phyloP scores from a whole-genome alignment of 2,329 filamentous ascomycete species.

The Cercospora beticola region DNA sequence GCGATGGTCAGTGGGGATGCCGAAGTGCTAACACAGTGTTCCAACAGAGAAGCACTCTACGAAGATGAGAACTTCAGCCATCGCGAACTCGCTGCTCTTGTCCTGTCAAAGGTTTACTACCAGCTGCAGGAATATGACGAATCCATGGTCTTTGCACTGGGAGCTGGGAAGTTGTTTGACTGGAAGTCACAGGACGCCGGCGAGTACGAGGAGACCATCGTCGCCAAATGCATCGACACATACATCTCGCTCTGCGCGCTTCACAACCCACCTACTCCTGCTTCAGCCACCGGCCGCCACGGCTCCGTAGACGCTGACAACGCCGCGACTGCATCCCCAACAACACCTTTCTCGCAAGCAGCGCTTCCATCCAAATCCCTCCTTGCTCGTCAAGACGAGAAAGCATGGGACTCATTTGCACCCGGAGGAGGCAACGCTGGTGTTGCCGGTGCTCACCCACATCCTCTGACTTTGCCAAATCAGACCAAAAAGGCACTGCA shows the following conservation, averaged over 20 bases:
- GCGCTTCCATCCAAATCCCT: conserved; percentile 91
- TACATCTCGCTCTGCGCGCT: conserved; percentile 80
- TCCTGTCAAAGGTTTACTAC: conserved; percentile 97
- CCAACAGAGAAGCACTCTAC: conserved; percentile 83
- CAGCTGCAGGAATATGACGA: conserved; percentile 98
- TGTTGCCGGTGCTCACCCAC: conserved; percentile 55
- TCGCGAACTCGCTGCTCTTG: conserved; percentile 87
- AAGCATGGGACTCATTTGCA: conserved; percentile 58
- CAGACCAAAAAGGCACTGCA: conserved; percentile 79
- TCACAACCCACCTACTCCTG: conserved; percentile 51
- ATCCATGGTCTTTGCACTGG: conserved; percentile 96
- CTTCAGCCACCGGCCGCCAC: conserved; percentile 35
- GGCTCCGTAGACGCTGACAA: conserved; percentile 57
- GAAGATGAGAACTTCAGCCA: conserved; percentile 95
- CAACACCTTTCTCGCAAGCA: conserved; percentile 92
- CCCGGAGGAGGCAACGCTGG: conserved; percentile 58
- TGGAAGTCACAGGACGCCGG: conserved; percentile 70
- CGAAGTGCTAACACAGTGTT: conserved; percentile 25
- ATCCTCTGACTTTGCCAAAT: conserved; percentile 66
- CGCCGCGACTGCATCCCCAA: conserved; percentile 72
- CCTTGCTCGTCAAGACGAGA: conserved; percentile 75
- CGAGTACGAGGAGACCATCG: conserved; percentile 98
- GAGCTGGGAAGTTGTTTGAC: conserved; percentile 92
- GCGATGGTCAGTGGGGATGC: not conserved
- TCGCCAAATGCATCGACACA: conserved; percentile 94